phyloP scores from a whole-genome alignment of 2,329 filamentous ascomycete species.

The Blastomyces parvus region DNA sequence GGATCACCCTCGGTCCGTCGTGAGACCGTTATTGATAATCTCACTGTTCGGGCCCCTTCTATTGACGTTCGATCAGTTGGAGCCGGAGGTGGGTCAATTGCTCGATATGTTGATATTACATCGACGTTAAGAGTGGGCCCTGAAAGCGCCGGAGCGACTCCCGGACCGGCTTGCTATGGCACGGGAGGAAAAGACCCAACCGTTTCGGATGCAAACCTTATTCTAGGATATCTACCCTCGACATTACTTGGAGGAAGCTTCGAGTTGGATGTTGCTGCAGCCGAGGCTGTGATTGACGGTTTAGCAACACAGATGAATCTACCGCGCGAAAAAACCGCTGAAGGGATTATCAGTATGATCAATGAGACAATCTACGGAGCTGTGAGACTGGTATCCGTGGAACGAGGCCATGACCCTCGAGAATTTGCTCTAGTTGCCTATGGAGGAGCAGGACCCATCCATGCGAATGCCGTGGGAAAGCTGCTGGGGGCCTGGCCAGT shows the following conservation, averaged over 20 bases:
- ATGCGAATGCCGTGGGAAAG: constrained; percentile 43
- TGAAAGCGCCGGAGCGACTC: constrained; percentile 41
- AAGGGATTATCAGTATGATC: constrained; percentile 42
- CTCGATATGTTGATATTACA: constrained; percentile 40
- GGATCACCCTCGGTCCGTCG: constrained; percentile 37
- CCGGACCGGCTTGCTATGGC: constrained; percentile 43
- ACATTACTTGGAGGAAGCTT: constrained; percentile 41
- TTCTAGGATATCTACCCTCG: constrained; percentile 41
- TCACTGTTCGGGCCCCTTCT: constrained; percentile 40
- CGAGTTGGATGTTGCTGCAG: constrained; percentile 35
- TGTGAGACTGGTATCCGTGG: constrained; percentile 42
- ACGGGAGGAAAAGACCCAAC: constrained; percentile 28
- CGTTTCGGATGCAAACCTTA: constrained; percentile 43
- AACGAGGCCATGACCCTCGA: constrained; percentile 44
- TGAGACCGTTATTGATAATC: constrained; percentile 37
- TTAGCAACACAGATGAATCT: constrained; percentile 42
- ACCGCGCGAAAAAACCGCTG: constrained; percentile 34
- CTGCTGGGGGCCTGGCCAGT: constrained; percentile 44
- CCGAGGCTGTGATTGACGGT: constrained; percentile 33
- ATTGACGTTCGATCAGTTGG: constrained; percentile 44
- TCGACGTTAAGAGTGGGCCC: constrained; percentile 43
- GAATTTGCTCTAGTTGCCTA: constrained; percentile 45
- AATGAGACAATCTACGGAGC: constrained; percentile 47
- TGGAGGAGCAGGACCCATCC: constrained; percentile 44
- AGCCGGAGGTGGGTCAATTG: constrained; percentile 43